Base-by-base conservation (phyloP, 163 green algal genomes). In the Coccomyxa subellipsoidea region DNA sequence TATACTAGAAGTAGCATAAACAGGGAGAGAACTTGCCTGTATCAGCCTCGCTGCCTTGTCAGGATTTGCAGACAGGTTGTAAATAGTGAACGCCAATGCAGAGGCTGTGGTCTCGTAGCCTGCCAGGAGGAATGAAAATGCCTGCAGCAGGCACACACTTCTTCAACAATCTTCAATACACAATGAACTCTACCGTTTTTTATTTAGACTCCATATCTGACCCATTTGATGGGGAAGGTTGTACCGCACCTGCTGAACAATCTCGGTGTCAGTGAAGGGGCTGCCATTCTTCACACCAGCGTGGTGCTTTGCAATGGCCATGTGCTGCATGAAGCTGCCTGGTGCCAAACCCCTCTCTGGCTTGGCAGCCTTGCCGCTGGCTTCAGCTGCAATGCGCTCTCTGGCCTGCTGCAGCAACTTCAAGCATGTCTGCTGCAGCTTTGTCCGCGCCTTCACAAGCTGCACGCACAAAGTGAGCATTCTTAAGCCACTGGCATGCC, bases 31-130 rank as follows among this genome's bases (percentile, higher is more conserved):
- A 37, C 76, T 34, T 34, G 47, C 76, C 76, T 80, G 38, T 15
- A 80, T 38, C 12, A 80, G 76, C 39, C 69, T 80, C 1, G 36
- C 76, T 38, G 29, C 29, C 38, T 80, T 80, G 76, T 80, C 76
- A 38, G 76, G 76, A 37, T 80, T 80, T 59, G 76, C 39, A 37
- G 76, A 31, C 37, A 80, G 5, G 29, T 66, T 69, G 39, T 80
- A 69, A 2, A 80, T 39, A 23, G 38, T 70, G 38, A 80, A 80
- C 0, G 27, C 38, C 76, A 80, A n/a, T 34, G 76, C 39, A 18
- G 38, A 37, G 10, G 76, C 76, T 66, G 76, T 80, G 5, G 76
- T 80, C 38, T 80, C 76, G 76, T 80, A 80, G 25, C 76, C 70
- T 77, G 32, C 66, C 66, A 73, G 7, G 10, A 73, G 66, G 66